Conservation (phyloP, 305 asterid species). For the Solanum aculeatissimum region DNA sequence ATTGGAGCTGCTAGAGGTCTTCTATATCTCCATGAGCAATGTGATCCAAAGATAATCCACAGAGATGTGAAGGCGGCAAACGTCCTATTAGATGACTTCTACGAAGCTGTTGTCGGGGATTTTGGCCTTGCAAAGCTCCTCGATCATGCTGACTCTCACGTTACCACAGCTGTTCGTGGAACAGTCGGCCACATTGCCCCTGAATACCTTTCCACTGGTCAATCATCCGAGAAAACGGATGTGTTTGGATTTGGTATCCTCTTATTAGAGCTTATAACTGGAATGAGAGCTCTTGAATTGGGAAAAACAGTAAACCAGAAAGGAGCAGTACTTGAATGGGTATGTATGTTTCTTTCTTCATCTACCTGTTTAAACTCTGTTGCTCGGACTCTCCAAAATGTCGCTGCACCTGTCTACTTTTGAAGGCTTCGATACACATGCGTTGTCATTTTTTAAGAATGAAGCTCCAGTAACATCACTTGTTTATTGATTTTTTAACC, state of each 20-base stretch:
- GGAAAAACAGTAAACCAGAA: constrained; percentile 76
- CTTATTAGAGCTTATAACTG: constrained; percentile 80
- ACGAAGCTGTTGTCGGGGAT: constrained; percentile 85
- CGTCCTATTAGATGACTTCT: constrained; percentile 67
- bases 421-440: background rate
- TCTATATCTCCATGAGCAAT: constrained; percentile 85
- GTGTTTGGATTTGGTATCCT: constrained; percentile 96
- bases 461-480: background rate
- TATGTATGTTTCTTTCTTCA: constrained; percentile 22
- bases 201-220: constrained; percentile 94
- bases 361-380: background rate
- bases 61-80: constrained; percentile 97
- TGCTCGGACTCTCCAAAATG: background rate
- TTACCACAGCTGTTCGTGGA: constrained; percentile 95
- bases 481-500: background rate
- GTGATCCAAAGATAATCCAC: constrained; percentile 96
- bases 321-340: constrained; percentile 94
- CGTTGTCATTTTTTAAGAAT: background rate
- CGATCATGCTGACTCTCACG: constrained; percentile 86
- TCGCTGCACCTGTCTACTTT: background rate
- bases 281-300: constrained; percentile 84
- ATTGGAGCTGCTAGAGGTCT: constrained; percentile 94
- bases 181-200: constrained; percentile 98
- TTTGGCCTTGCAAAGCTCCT: constrained; percentile 93
- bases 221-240: constrained; percentile 91